Evolutionary conservation across 2,329 filamentous ascomycete genomes (phyloP).

Genomic region (Aspergillus versicolor): DNA sequence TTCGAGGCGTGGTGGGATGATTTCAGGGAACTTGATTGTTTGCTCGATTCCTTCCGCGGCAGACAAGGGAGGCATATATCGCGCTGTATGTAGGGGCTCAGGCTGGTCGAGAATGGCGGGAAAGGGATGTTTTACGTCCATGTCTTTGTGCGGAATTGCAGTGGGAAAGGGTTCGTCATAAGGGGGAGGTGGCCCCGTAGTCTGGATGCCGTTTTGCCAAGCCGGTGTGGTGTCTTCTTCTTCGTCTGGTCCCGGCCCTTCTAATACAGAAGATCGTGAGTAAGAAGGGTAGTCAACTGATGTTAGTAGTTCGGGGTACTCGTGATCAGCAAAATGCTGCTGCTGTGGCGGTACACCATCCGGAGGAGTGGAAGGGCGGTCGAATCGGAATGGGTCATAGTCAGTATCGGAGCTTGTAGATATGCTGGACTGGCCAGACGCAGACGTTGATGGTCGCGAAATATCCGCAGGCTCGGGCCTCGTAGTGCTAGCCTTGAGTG

Average conservation of each 20-base stretch:
- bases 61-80: conserved; percentile 10
- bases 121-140: conserved; percentile 19
- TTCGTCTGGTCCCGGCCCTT: conserved; percentile 56
- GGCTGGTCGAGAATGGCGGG: neutral
- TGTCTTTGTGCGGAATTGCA: conserved; percentile 23
- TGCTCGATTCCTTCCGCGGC: neutral
- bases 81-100: conserved; percentile 23
- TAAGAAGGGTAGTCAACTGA: conserved; percentile 46
- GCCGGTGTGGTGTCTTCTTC: conserved; percentile 51
- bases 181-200: neutral
- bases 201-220: conserved; percentile 21
- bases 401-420: conserved; percentile 37
- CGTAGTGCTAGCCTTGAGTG: conserved; percentile 30
- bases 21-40: conserved; percentile 37
- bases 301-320: conserved; percentile 46
- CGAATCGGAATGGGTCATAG: conserved; percentile 45
- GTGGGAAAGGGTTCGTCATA: conserved; percentile 26
- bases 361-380: conserved; percentile 32
- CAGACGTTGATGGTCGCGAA: conserved; percentile 41
- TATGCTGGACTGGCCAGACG: conserved; percentile 29
- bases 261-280: conserved; percentile 55
- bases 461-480: conserved; percentile 23
- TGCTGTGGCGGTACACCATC: conserved; percentile 15
- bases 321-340: conserved; percentile 42
- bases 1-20: conserved; percentile 39